Base-by-base conservation (phyloP, 371 early-diverging fungal genomes). In the Apophysomyces trapeziformis region DNA sequence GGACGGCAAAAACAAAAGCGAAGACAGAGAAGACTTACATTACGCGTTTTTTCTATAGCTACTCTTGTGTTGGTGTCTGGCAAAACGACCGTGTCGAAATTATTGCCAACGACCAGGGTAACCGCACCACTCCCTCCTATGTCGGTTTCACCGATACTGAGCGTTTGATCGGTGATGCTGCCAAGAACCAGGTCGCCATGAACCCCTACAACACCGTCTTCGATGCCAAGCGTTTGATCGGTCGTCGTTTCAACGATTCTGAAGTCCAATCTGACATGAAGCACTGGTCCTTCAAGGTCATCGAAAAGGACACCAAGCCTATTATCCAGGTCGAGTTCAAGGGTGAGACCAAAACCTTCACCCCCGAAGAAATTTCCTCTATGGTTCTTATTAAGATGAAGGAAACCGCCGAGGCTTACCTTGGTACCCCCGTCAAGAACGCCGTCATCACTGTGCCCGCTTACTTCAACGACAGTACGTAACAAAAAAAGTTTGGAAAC, bases 41-140 rank as follows among this genome's bases (percentile, higher is more conserved):
- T 26, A 44, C 54, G 39, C 44, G 62, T 26, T 57, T 92, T 77
- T 93, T 57, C 92, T 90, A 26, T 74, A 99, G 99, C 80, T 99
- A 99, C 91, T 96, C 97, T 69, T 99, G 99, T 85, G 97, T 99
- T 74, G 98, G 94, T 81, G 96, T 96, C 63, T 96, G 94, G 90
- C 93, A 93, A 83, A 95, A 96, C 85, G 98, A 96, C 79, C 94
- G 93, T 72, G 96, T 95, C 66, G 97, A 96, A 83, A 95, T 96
- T 78, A 95, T 96, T 83, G 95, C 98, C 84, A 97, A 98, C 89
- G 94, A 93, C 84, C 96, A 97, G 87, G 99, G 97, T 77, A 93
- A 95, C 89, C 90, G 96, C 73, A 97, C 95, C 67, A 97, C 96
- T 62, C 99, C 98, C 65, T 95, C 96, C 46, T 95, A 96, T 68